Conservation (phyloP, 140 eudicot genomes). For the Ambrosia hybrid region DNA sequence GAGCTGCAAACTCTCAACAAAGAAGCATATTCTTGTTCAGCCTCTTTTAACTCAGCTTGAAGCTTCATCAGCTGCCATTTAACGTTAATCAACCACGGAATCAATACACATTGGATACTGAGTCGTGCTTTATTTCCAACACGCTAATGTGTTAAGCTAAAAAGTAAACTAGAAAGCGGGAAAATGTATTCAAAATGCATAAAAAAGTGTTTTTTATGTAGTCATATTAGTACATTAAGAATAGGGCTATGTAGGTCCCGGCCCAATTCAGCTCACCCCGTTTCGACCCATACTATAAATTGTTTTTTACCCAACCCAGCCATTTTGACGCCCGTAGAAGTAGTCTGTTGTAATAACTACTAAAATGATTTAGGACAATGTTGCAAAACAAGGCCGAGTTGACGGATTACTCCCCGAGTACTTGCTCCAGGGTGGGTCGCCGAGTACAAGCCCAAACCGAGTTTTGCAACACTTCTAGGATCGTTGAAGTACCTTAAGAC, state of each 20-base stretch:
- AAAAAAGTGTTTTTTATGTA: neutral
- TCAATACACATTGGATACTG: neutral
- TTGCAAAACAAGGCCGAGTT: no score
- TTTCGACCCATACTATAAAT: neutral
- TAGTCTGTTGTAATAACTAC: neutral
- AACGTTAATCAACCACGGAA: slow-evolving; percentile 9
- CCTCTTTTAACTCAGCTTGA: slow-evolving; percentile 43
- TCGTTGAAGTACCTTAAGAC: slow-evolving; percentile 49
- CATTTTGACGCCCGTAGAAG: neutral
- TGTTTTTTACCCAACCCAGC: neutral
- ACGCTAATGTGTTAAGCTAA: neutral
- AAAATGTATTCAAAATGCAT: neutral
- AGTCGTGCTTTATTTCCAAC: neutral
- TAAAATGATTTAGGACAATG: neutral
- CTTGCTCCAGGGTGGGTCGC: no score
- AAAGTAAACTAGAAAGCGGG: neutral
- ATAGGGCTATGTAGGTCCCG: neutral
- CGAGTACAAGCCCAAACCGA: no score
- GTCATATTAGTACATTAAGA: neutral
- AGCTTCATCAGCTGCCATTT: slow-evolving; percentile 48
- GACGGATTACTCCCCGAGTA: no score
- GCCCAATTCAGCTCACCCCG: neutral
- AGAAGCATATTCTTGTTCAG: slow-evolving; percentile 37
- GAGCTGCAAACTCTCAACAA: slow-evolving; percentile 41
- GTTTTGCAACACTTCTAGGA: no score